phyloP scores from a whole-genome alignment of 139 green algal genomes.

The Diplosphaera chodatii region DNA sequence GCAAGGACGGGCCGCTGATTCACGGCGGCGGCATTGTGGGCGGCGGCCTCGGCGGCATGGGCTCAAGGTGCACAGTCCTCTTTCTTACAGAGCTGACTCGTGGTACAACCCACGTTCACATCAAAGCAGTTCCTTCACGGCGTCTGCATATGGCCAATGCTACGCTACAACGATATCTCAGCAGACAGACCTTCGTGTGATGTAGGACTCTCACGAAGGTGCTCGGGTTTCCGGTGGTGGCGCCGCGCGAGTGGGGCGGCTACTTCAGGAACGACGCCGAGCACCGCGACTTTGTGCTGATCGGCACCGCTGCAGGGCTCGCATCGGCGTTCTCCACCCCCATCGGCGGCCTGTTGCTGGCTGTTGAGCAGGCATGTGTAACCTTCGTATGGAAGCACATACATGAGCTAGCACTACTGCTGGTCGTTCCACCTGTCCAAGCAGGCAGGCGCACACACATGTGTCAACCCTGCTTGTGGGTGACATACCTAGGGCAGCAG shows the following conservation, averaged over 20 bases:
- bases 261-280: constrained; percentile 55
- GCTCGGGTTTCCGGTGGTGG: not conserved
- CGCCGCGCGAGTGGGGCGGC: constrained; percentile 28
- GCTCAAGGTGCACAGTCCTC: constrained; percentile 27
- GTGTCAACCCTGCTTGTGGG: constrained; percentile 33
- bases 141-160: too few species aligned
- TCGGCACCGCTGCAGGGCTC: constrained; percentile 54
- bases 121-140: too few species aligned
- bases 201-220: not conserved
- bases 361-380: constrained; percentile 25
- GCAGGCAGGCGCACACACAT: too few species aligned
- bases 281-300: constrained; percentile 57
- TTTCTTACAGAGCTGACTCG: too few species aligned
- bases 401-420: too few species aligned
- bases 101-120: too few species aligned
- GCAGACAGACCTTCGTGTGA: too few species aligned
- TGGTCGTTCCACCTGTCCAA: too few species aligned
- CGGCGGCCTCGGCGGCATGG: constrained; percentile 43
- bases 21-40: constrained; percentile 70
- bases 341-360: constrained; percentile 66
- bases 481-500: constrained; percentile 52
- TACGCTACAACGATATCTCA: too few species aligned
- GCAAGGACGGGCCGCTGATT: constrained; percentile 80
- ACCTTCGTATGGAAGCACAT: too few species aligned
- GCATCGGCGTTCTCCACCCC: constrained; percentile 59